Base-by-base conservation (phyloP, 176 grass and related monocot species). In the Neostapfia colusana region DNA sequence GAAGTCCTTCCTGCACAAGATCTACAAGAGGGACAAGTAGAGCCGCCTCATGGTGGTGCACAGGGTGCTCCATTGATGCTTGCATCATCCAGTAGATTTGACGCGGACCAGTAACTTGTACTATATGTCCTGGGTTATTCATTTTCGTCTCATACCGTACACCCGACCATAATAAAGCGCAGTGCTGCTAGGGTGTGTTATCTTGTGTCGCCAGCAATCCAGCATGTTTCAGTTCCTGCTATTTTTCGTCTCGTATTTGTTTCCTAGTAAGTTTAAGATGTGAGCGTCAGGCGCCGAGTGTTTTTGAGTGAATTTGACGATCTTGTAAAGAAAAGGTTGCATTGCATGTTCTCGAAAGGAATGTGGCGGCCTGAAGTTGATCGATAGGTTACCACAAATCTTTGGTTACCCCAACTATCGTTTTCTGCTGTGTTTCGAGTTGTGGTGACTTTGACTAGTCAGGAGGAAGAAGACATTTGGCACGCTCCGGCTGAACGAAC, bases 21-120 rank as follows among this genome's bases (percentile, higher is more conserved):
- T 97, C 70, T 97, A 97, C 93, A 91, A 89, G 78, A 90, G 93
- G 88, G 48, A 83, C 71, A 97, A 91, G 77, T 97, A 87, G 86
- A 65, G 44, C 12, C 23, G 68, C 14, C 58, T 18, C 23, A 24
- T 70, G 68, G 82, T 18, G 18, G 31, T 75, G 63, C 74, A 69
- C 39, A 75, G 45, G 72, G 48, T 70, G 85, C 25, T 71, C 65
- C 61, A 70, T 46, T 34, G 5, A 41, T 53, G 45, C 37, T n/a
- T 81, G 53, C 3, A 10, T 63, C 57, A 14, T 24, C 69, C 27
- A 72, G 58, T 71, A 49, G 59, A 63, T 2, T 48, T 62, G 60
- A 66, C 54, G 82, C 55, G 5, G 66, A 14, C 20, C 10, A 37
- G 43, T 69, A 44, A 69, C 39, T 23, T 70, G 41, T 68, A 53